A percentile compares a stretch with the other conserved stretches of the same genome.
phyloP scores from a whole-genome alignment of 2,329 filamentous ascomycete species.

The Aspergillus amoenus region DNA sequence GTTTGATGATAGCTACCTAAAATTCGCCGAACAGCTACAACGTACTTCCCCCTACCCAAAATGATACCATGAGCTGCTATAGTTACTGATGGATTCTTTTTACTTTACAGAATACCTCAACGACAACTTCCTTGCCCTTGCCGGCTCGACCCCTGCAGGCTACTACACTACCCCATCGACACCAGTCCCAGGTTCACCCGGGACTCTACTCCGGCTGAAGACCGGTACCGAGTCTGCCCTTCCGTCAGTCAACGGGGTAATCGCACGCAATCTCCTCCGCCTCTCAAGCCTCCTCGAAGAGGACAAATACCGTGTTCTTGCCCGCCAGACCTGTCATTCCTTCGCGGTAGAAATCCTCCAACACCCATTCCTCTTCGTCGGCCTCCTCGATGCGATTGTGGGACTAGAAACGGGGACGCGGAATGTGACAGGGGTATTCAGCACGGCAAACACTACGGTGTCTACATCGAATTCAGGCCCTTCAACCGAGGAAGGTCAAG shows the following conservation, averaged over 20 bases:
- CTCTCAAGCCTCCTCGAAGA: conserved; percentile 70
- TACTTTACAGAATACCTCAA: conserved; percentile 64
- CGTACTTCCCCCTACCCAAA: conserved; percentile 47
- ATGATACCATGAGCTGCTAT: neutral
- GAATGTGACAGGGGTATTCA: conserved; percentile 56
- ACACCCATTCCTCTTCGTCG: conserved; percentile 88
- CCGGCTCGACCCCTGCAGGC: conserved; percentile 37
- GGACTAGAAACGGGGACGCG: conserved; percentile 69
- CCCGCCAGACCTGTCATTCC: conserved; percentile 72
- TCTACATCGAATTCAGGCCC: conserved; percentile 6
- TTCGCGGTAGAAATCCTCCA: conserved; percentile 92
- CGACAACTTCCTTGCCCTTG: conserved; percentile 71
- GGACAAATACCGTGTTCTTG: conserved; percentile 61
- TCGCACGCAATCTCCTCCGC: conserved; percentile 83
- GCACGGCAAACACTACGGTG: conserved; percentile 29
- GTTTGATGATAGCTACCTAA: conserved; percentile 70
- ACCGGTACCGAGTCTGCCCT: conserved; percentile 92
- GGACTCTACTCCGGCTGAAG: conserved; percentile 76
- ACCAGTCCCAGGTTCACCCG: conserved; percentile 60
- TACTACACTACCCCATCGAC: conserved; percentile 44
- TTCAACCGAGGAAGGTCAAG: conserved; percentile 14
- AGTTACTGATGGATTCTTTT: conserved; percentile 10
- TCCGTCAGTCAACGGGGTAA: conserved; percentile 84
- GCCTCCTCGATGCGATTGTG: conserved; percentile 74
- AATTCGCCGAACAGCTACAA: conserved; percentile 81